A percentile compares a stretch with the other conserved stretches of the same genome.
These are phyloP conservation scores for Nemania sp. DNA, from an alignment of 2,329 filamentous ascomycete genomes.

Conservation along the genomic window DNA sequence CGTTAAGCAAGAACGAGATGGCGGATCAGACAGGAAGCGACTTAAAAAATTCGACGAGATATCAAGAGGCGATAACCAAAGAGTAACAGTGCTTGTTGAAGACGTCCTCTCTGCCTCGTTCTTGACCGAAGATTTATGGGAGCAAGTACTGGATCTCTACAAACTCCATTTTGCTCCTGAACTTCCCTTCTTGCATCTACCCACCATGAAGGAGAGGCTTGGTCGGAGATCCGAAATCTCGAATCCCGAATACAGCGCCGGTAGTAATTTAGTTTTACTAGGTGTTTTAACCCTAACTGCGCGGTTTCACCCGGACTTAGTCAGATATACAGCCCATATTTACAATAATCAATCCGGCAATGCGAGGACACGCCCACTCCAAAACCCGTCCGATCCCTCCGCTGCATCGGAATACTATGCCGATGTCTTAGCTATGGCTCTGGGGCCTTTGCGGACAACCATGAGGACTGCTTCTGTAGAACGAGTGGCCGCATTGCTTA, in stretches of 20 bases:
- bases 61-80: constrained; percentile 55
- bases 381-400: constrained; percentile 60
- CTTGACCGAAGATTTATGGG: constrained; percentile 74
- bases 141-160: constrained; percentile 76
- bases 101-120: constrained; percentile 72
- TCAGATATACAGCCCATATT: constrained; percentile 63
- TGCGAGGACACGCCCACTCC: constrained; percentile 52
- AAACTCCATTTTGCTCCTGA: constrained; percentile 78
- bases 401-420: constrained; percentile 75
- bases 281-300: constrained; percentile 77
- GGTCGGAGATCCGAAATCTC: constrained; percentile 56
- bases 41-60: constrained; percentile 59
- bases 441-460: constrained; percentile 60
- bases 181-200: constrained; percentile 76
- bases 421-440: constrained; percentile 65
- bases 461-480: constrained; percentile 69
- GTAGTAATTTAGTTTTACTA: constrained; percentile 70
- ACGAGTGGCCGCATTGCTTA: constrained; percentile 74
- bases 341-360: constrained; percentile 51
- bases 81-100: constrained; percentile 58
- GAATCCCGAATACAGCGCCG: constrained; percentile 55
- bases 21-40: constrained; percentile 63
- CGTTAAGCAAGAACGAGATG: constrained; percentile 57
- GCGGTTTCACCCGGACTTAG: constrained; percentile 73
- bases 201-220: constrained; percentile 69